A percentile compares a stretch with the other conserved stretches of the same genome.
Conservation (phyloP, 495 filamentous ascomycete species). For the Aspergillus carlsbadensis region DNA sequence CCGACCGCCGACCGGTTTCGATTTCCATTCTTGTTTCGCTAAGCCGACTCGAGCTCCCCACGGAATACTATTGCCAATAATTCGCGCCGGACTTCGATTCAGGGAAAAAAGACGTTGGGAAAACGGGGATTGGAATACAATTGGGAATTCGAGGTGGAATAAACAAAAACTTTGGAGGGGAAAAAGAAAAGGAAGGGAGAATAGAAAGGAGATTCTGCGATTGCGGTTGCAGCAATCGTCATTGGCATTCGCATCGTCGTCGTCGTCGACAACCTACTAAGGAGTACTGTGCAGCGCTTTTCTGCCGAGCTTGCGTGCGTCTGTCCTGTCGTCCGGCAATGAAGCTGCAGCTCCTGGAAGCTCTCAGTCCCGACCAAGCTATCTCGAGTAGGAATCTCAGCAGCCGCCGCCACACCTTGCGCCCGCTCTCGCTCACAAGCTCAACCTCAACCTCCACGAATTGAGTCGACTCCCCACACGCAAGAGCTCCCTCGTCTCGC, state of each 20-base stretch:
- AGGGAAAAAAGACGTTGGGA: not conserved
- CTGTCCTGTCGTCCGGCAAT: conserved; percentile 13
- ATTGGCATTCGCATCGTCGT: no score
- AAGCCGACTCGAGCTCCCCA: no score
- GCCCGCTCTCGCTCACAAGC: no score
- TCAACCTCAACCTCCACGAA: conserved; percentile 3
- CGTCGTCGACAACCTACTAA: no score
- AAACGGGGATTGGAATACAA: no score
- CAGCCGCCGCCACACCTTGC: not conserved
- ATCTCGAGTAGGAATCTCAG: conserved; percentile 6
- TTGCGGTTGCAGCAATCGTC: not conserved
- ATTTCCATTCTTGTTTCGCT: not conserved
- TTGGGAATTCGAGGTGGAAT: not conserved
- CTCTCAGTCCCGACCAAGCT: conserved; percentile 1
- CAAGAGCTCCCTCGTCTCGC: not conserved
- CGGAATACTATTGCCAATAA: conserved; percentile 19
- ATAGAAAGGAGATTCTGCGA: not conserved
- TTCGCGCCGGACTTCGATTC: not conserved
- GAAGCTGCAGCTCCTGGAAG: conserved; percentile 15
- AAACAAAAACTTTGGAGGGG: not conserved
- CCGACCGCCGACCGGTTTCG: conserved; percentile 5
- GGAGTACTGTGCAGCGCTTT: not conserved
- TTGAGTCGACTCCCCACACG: conserved; percentile 6
- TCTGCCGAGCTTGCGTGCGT: not conserved
- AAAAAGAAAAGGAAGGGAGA: not conserved